Evolutionary conservation across 1,284 basidiomycete species (phyloP).

Genomic region (Pseudozyma flocculosa): DNA sequence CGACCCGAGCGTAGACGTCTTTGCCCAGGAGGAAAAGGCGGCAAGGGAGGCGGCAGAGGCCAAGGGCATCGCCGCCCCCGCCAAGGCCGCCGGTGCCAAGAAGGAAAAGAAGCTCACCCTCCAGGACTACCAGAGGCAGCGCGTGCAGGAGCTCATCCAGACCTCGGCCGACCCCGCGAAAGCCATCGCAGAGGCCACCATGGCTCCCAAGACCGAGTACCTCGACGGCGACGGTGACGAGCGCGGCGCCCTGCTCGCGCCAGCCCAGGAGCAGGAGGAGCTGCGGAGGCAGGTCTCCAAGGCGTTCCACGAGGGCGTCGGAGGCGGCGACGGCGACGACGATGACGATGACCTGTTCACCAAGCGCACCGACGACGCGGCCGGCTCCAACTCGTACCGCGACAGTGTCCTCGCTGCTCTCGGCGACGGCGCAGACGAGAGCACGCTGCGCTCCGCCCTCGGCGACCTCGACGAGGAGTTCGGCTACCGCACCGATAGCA

Average conservation of each 20-base stretch:
- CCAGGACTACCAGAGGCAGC: constrained; percentile 52
- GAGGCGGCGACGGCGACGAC: constrained; percentile 60
- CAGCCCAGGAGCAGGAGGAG: constrained; percentile 74
- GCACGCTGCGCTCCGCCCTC: constrained; percentile 37
- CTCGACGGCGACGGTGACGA: constrained; percentile 63
- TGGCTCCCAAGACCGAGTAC: constrained; percentile 34
- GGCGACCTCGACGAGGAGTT: not conserved
- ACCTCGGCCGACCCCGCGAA: constrained; percentile 46
- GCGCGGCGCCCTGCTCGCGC: constrained; percentile 63
- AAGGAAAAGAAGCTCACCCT: constrained; percentile 45
- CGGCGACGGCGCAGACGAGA: constrained; percentile 68
- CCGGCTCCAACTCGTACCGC: constrained; percentile 76
- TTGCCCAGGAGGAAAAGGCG: constrained; percentile 39
- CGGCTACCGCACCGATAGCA: constrained; percentile 9
- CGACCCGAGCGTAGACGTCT: constrained; percentile 61
- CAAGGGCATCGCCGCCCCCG: constrained; percentile 6
- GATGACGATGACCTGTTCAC: constrained; percentile 64
- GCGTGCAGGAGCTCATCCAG: constrained; percentile 52
- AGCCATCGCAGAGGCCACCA: constrained; percentile 54
- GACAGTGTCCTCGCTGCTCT: constrained; percentile 78
- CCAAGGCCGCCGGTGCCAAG: constrained; percentile 8
- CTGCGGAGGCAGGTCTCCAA: constrained; percentile 80
- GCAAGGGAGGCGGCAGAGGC: constrained; percentile 14
- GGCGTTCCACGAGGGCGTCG: constrained; percentile 69
- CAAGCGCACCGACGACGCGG: constrained; percentile 71